These are phyloP conservation scores for Chenopodium quinoa DNA, from an alignment of 148 eudicot genomes.

Conservation along the genomic window DNA sequence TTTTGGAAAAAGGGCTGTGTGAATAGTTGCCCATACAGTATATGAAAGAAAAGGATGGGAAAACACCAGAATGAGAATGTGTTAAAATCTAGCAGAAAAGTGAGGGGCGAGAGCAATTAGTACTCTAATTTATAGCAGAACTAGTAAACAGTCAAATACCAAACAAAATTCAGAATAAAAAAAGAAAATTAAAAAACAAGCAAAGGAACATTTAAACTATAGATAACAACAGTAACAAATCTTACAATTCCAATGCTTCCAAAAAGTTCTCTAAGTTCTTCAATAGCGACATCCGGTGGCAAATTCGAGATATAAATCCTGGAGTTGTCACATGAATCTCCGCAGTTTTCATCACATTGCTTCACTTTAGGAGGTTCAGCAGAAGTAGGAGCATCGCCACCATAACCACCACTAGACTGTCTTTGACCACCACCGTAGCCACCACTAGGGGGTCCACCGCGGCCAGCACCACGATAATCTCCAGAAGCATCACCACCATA, in stretches of 20 bases:
- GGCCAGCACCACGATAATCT: conserved; percentile 48
- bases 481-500: conserved; percentile 57
- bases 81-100: neutral
- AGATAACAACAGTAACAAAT: neutral
- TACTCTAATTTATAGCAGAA: neutral
- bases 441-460: conserved; percentile 52
- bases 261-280: conserved; percentile 82
- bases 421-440: conserved; percentile 62
- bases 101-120: no score
- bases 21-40: no score
- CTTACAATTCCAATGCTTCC: conserved; percentile 95
- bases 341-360: conserved; percentile 90
- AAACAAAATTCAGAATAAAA: neutral
- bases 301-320: conserved; percentile 92
- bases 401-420: conserved; percentile 41
- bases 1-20: no score
- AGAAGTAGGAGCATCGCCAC: conserved; percentile 54
- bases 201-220: neutral
- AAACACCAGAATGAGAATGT: neutral
- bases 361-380: conserved; percentile 69
- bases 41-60: no score
- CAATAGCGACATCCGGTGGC: conserved; percentile 82
- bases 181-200: neutral
- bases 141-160: neutral
- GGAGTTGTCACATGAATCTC: conserved; percentile 76